Conservation (phyloP, 2,329 filamentous ascomycete species). For the Aureobasidium sp. region DNA sequence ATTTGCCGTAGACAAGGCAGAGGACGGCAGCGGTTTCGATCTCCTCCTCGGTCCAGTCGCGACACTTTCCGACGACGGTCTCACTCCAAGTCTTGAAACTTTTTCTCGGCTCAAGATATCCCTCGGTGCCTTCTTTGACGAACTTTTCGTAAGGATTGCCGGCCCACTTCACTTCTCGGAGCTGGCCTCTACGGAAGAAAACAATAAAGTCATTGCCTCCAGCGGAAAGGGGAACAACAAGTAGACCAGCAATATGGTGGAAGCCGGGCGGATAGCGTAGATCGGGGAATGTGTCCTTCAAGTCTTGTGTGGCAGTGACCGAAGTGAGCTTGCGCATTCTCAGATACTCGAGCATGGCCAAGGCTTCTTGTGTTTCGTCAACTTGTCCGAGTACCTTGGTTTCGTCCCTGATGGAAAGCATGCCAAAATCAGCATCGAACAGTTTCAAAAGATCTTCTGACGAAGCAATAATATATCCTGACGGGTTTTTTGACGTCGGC, state of each 20-base stretch:
- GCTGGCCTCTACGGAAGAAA: conserved; percentile 75
- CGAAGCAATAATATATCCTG: conserved; percentile 83
- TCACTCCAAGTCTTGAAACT: conserved; percentile 79
- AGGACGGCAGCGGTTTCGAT: conserved; percentile 82
- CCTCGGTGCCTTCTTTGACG: conserved; percentile 63
- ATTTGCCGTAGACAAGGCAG: conserved; percentile 80
- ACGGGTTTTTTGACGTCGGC: conserved; percentile 72
- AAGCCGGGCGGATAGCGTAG: conserved; percentile 75
- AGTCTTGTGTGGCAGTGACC: conserved; percentile 71
- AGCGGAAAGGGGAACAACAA: conserved; percentile 73
- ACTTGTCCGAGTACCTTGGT: conserved; percentile 75
- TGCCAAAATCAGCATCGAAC: conserved; percentile 80
- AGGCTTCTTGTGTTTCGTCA: conserved; percentile 70
- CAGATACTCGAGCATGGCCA: conserved; percentile 79
- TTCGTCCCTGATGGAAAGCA: conserved; percentile 79
- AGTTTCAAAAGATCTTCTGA: conserved; percentile 77
- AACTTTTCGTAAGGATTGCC: conserved; percentile 80
- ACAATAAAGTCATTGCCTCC: conserved; percentile 80
- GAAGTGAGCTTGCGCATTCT: conserved; percentile 67
- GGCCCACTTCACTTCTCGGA: conserved; percentile 75
- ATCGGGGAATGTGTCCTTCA: conserved; percentile 71
- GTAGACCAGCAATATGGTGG: conserved; percentile 65
- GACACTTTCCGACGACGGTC: conserved; percentile 70
- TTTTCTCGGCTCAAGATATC: conserved; percentile 68
- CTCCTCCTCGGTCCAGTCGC: conserved; percentile 85